phyloP scores from a whole-genome alignment of 2,329 filamentous ascomycete genomes.

The Lachnellula hyalina region DNA sequence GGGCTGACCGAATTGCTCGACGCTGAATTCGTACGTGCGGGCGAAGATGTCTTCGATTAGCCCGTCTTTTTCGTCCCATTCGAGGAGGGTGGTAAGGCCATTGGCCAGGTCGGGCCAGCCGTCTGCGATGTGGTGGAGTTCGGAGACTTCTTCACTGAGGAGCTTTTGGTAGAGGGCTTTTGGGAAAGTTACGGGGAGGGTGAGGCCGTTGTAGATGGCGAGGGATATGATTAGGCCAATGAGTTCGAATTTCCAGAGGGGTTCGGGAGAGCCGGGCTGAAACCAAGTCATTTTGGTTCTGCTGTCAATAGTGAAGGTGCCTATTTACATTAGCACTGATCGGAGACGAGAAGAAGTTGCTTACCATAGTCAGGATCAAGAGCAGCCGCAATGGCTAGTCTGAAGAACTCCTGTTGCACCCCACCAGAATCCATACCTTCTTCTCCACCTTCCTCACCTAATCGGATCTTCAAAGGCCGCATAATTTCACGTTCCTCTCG shows the following conservation, averaged over 20 bases:
- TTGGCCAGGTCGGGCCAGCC: constrained; percentile 80
- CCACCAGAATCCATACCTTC: constrained; percentile 91
- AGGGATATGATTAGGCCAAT: constrained; percentile 83
- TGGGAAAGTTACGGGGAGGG: constrained; percentile 85
- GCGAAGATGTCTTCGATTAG: constrained; percentile 76
- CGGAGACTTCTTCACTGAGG: constrained; percentile 61
- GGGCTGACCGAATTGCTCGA: constrained; percentile 51
- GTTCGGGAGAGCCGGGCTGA: constrained; percentile 72
- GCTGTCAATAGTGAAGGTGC: constrained; percentile 73
- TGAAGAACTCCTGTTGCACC: constrained; percentile 95
- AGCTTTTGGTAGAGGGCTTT: constrained; percentile 77
- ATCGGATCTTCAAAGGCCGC: constrained; percentile 79
- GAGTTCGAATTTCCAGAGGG: constrained; percentile 85
- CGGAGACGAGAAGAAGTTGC: constrained; percentile 15
- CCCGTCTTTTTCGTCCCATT: constrained; percentile 71
- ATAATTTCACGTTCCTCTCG: constrained; percentile 76
- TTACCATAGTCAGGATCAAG: constrained; percentile 69
- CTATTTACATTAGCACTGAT: constrained; percentile 25
- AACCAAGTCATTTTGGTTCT: constrained; percentile 84
- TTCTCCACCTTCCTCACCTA: constrained; percentile 78
- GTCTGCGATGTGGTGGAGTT: constrained; percentile 73
- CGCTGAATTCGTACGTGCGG: constrained; percentile 81
- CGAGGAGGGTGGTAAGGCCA: constrained; percentile 65
- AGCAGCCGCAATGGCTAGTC: constrained; percentile 73
- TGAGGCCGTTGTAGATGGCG: constrained; percentile 89